These are phyloP conservation scores for Solanum habrochaites DNA, from an alignment of 257 asterid genomes.

Conservation along the genomic window DNA sequence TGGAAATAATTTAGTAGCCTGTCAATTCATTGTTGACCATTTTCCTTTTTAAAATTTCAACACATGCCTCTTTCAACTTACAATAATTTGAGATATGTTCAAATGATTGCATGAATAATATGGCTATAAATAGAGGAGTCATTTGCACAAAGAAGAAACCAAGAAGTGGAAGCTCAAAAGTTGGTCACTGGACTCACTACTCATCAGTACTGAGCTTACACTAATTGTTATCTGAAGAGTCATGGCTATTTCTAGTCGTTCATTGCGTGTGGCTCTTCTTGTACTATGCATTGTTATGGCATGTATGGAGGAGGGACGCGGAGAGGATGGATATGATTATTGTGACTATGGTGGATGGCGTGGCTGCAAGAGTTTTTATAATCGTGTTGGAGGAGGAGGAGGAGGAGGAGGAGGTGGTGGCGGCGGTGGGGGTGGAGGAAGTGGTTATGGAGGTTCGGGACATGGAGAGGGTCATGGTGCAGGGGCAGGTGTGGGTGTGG, in stretches of 20 bases:
- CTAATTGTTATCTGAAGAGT: background rate
- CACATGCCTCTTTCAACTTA: background rate
- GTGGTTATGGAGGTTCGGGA: constrained; percentile 3
- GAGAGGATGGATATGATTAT: constrained; percentile 6
- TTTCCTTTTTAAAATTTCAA: background rate
- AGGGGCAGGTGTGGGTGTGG: constrained; percentile 2
- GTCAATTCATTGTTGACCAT: background rate
- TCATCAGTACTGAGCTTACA: background rate
- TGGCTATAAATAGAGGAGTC: constrained; percentile 6
- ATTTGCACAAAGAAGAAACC: background rate
- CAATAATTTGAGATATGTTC: background rate
- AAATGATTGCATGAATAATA: background rate
- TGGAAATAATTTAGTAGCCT: background rate
- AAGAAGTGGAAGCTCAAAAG: background rate
- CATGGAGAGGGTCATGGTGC: constrained; percentile 1
- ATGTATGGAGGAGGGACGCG: background rate
- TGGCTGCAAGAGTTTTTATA: constrained; percentile 4
- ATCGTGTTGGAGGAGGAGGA: background rate
- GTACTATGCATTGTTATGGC: background rate
- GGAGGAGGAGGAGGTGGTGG: background rate
- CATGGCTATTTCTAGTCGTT: constrained; percentile 3
- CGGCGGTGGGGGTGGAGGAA: background rate
- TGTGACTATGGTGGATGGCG: constrained; percentile 9
- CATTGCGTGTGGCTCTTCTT: background rate
- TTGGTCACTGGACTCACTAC: background rate